Conservation (phyloP, 2,329 filamentous ascomycete species). For the Colletotrichum cereale region DNA sequence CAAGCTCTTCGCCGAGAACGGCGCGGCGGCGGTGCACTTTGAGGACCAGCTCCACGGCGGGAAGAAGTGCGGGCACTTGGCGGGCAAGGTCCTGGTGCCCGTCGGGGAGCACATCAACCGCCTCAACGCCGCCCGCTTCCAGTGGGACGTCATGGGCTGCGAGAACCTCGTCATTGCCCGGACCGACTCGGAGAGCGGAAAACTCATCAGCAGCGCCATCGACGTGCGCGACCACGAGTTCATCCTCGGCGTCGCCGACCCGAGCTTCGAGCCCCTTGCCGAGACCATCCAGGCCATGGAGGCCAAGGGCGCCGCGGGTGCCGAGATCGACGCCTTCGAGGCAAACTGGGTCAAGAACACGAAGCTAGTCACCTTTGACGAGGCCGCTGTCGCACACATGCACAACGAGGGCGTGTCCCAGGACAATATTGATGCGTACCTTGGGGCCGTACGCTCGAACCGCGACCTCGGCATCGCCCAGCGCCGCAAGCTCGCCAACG, state of each 20-base stretch:
- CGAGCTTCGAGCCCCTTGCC: conserved; percentile 81
- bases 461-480: conserved; percentile 82
- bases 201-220: conserved; percentile 88
- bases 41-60: conserved; percentile 98
- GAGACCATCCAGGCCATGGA: conserved; percentile 95
- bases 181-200: conserved; percentile 95
- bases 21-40: conserved; percentile 95
- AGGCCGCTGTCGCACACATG: conserved; percentile 85
- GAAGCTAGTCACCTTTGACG: conserved; percentile 90
- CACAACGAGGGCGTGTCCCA: conserved; percentile 73
- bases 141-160: conserved; percentile 98
- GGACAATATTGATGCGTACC: conserved; percentile 76
- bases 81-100: conserved; percentile 95
- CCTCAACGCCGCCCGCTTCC: conserved; percentile 90
- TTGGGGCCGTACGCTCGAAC: conserved; percentile 70
- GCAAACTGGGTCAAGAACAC: conserved; percentile 89
- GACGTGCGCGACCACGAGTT: conserved; percentile 97
- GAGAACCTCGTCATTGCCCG: conserved; percentile 96
- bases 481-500: conserved; percentile 78
- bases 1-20: conserved; percentile 97
- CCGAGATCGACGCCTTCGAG: conserved; percentile 89
- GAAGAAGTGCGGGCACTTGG: conserved; percentile 97
- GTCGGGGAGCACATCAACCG: conserved; percentile 97
- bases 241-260: conserved; percentile 87
- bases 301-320: conserved; percentile 77